Base-by-base conservation (phyloP, 441 rosid genomes). In the Syzygium malaccense region DNA sequence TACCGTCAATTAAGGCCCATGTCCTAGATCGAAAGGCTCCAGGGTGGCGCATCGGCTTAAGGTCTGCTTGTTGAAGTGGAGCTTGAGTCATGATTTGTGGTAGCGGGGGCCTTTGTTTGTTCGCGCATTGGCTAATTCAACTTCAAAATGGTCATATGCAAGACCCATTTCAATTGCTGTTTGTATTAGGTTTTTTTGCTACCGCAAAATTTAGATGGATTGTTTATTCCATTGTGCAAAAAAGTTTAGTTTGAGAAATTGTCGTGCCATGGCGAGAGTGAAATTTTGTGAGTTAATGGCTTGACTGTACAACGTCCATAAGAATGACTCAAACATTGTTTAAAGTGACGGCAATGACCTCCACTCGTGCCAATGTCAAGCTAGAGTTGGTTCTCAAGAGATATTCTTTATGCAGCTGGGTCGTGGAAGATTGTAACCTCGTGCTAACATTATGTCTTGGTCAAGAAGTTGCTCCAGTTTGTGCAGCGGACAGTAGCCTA, bases 101-200 rank as follows among this genome's bases (percentile, higher is more conserved):
- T 45, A 62, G 85, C 0, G 87, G 86, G 90, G 90, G 86, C 87
- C 90, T 68, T 85, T 57, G 75, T 68, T 85, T 57, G 75, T 85
- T 85, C 86, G 7, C 25, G 25, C 48, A 45, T 45, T 7, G 57
- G 9, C 57, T 23, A 18, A 55, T 55, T 55, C 25, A 55, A 55
- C 57, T 55, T 55, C 25, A 2, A 55, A 55, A 55, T 55, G 23
- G 25, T 19, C 25, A 19, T 8, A 55, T 19, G 25, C 57, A 55
- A 55, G 25, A 55, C 57, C 25, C 57, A 56, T 56, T 9, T 56
- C 28, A 5, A 23, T 23, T 8, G 2, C 28, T 23, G 60, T 6
- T 56, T 58, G 64, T 25, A 58, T 26, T 58, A 11, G n/a, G 64
- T 58, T n/a, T 25, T 58, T 58, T 58, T 25, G 64, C 14, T 25